phyloP scores from a whole-genome alignment of 352 stramenopile genomes.

The Plasmopara viticola region DNA sequence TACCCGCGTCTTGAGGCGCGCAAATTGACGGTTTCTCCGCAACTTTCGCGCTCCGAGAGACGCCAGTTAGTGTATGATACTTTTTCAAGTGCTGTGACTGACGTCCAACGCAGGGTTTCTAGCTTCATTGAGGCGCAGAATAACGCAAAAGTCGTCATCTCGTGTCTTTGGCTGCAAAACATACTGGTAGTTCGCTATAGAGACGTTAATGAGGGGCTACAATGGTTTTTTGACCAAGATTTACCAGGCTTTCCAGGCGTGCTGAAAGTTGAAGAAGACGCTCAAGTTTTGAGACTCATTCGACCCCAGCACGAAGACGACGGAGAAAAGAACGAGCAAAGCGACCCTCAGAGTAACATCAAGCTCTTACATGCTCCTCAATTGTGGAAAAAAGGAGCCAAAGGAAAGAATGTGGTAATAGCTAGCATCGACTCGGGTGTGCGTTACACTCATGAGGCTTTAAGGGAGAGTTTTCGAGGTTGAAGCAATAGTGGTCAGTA shows the following conservation, averaged over 20 bases:
- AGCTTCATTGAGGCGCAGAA: constrained; percentile 23
- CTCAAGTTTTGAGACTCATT: constrained; percentile 16
- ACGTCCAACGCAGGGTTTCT: constrained; percentile 20
- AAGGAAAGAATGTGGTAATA: constrained; percentile 41
- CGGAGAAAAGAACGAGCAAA: constrained; percentile 1
- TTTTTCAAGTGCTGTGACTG: constrained; percentile 8
- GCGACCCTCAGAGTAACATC: constrained; percentile 36
- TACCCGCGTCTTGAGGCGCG: constrained; percentile 22
- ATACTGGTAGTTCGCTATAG: constrained; percentile 33
- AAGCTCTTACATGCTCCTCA: constrained; percentile 41
- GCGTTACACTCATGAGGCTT: constrained; percentile 55
- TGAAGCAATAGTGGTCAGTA: neutral
- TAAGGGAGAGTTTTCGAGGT: constrained; percentile 46
- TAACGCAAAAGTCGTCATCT: constrained; percentile 6
- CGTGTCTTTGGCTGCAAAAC: constrained; percentile 57
- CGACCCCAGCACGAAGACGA: constrained; percentile 9
- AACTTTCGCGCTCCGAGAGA: constrained; percentile 7
- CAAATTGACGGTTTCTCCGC: neutral
- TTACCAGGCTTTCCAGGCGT: constrained; percentile 38
- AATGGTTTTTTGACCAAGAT: constrained; percentile 18
- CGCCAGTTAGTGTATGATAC: constrained; percentile 17
- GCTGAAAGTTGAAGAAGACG: constrained; percentile 36
- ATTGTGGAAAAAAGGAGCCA: constrained; percentile 34
- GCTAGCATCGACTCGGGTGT: constrained; percentile 71
- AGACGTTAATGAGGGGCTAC: neutral